Conservation (phyloP, 331 rosid species). For the Quercus lobata region DNA sequence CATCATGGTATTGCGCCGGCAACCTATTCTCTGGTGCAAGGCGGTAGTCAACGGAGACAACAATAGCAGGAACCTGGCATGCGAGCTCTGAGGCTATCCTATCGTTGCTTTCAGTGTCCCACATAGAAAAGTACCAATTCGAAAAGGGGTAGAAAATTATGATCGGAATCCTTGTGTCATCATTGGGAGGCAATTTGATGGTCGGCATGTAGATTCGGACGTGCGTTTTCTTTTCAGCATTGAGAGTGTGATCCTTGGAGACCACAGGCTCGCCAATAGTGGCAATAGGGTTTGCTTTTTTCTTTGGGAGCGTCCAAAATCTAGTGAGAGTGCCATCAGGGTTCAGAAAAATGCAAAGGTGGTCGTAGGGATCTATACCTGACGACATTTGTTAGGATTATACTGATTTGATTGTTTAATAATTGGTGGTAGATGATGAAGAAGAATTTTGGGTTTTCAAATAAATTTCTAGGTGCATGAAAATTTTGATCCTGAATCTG, state of each 20-base stretch:
- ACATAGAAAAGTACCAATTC: constrained; percentile 23
- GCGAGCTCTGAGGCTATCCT: constrained; percentile 15
- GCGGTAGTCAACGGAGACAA: constrained; percentile 36
- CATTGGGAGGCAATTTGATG: constrained; percentile 48
- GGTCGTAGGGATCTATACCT: constrained; percentile 36
- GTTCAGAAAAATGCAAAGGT: constrained; percentile 24
- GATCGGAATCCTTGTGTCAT: constrained; percentile 50
- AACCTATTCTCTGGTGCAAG: constrained; percentile 50
- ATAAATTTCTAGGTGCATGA: too few relatives aligned
- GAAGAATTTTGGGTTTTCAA: too few relatives aligned
- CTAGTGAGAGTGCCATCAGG: constrained; percentile 44
- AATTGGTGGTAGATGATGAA: too few relatives aligned
- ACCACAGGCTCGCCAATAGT: constrained; percentile 4
- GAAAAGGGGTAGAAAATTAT: constrained; percentile 48
- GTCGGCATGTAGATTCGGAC: constrained; percentile 43
- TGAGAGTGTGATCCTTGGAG: constrained; percentile 39
- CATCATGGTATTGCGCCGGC: constrained; percentile 44
- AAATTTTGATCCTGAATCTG: too few relatives aligned
- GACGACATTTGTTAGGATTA: constrained; percentile 15
- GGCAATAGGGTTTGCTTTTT: constrained; percentile 12
- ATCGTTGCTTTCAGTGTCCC: constrained; percentile 1
- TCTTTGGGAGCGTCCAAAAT: not conserved
- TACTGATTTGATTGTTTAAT: too few relatives aligned
- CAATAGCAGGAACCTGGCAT: constrained; percentile 35
- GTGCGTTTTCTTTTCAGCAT: constrained; percentile 20